Evolutionary conservation across 2,329 filamentous ascomycete genomes (phyloP), one percentile per base, ranked within the genome.

Genomic region (Xylariales sp.): DNA sequence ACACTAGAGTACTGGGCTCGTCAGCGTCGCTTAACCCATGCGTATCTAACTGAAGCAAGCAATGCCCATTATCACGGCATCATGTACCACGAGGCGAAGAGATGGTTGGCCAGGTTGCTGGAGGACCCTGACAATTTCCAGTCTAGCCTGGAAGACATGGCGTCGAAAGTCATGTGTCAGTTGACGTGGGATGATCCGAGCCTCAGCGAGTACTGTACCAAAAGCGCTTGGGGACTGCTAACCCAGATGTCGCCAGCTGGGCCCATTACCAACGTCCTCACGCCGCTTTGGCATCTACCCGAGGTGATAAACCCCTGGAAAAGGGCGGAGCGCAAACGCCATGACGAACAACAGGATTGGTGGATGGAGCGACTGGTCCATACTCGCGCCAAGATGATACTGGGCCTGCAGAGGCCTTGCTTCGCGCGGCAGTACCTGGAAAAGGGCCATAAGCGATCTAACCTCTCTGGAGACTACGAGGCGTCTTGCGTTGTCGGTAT

Each of bases 181-280:
- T 73, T 87, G 52, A 84, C 84, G 14, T 87, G 85, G 85, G 85
- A 86, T 65, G 83, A 87, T 61, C 79, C 82, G 6, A 78, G 76
- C 49, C 73, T 85, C 46, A 86, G 84, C 74, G 77, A 81, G 59
- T 81, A 83, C 69, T 82, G 83, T 67, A 85, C 81, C 9, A 81
- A 81, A 55, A 84, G 82, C 67, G 85, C 85, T 1, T 87, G 84
- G 85, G 85, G 85, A n/a, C 78, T 87, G 0, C 77, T 87, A 16
- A 86, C 81, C 4, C 85, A 87, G 62, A 87, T 88, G 85, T 87
- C 85, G 1, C 85, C 85, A 0, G 85, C 85, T 32, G 85, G 85
- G 0, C 85, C 85, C 1, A 84, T 88, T 69, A 87, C 85, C n/a
- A 87, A 87, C 67, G 81, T 87, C 3, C 61, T 87, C 48, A 86